phyloP scores from a whole-genome alignment of 768 basidiomycete species.

The Lactarius akahatsu region DNA sequence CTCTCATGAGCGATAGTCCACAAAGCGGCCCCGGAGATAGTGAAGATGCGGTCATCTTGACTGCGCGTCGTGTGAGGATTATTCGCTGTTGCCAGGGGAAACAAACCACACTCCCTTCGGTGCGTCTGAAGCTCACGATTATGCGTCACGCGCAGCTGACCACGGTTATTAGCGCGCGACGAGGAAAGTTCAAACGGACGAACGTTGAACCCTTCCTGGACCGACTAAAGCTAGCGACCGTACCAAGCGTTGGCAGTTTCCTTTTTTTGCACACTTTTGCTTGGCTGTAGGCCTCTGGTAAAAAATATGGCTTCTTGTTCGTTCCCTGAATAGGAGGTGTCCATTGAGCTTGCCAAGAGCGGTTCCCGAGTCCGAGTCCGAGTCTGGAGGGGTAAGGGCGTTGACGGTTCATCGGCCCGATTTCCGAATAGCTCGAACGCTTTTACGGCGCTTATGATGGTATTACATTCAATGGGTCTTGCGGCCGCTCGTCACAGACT shows the following conservation, averaged over 20 bases:
- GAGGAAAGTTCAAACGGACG: constrained; percentile 3
- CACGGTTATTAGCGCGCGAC: background rate
- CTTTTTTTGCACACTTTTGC: background rate
- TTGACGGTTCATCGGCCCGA: background rate
- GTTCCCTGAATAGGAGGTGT: background rate
- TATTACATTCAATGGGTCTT: background rate
- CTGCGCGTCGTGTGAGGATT: constrained; percentile 17
- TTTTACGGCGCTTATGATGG: background rate
- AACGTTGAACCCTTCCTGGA: background rate
- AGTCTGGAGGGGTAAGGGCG: too few relatives aligned
- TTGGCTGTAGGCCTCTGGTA: background rate
- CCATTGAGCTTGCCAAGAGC: background rate
- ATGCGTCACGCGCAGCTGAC: background rate
- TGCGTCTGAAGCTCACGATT: background rate
- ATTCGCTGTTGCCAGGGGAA: constrained; percentile 11
- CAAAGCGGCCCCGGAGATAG: constrained; percentile 7
- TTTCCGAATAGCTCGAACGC: background rate
- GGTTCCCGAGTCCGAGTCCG: background rate
- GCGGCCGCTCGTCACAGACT: constrained; percentile 1
- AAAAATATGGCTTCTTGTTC: background rate
- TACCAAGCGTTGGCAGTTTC: background rate
- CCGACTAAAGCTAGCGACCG: background rate
- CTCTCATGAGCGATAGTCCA: constrained; percentile 1
- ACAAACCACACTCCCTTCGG: constrained; percentile 9
- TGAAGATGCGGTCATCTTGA: constrained; percentile 18